phyloP scores from a whole-genome alignment of 169 alveolate species.

The Plasmodium knowlesi region DNA sequence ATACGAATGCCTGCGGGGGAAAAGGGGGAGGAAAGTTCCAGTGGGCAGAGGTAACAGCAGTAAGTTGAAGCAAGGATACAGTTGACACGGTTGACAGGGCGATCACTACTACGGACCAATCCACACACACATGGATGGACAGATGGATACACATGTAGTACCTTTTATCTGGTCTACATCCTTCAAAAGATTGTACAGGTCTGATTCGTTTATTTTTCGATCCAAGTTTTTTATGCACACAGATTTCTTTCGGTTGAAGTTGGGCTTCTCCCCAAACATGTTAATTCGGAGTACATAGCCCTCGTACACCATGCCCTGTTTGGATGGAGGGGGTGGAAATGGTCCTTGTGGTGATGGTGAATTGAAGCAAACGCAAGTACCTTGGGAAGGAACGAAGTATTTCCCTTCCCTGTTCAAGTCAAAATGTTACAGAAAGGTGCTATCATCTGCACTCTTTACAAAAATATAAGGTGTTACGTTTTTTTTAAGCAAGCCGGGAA shows the following conservation, averaged over 20 bases:
- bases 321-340: not conserved
- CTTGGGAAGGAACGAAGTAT: too few species aligned
- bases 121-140: not conserved
- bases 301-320: slow-evolving; percentile 38
- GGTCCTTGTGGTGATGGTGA: not conserved
- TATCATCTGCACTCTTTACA: not conserved
- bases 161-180: slow-evolving; percentile 45
- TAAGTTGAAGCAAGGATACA: too few species aligned
- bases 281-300: slow-evolving; percentile 47
- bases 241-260: slow-evolving; percentile 23
- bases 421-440: not conserved
- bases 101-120: too few species aligned
- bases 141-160: not conserved
- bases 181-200: slow-evolving; percentile 30
- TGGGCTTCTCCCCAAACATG: slow-evolving; percentile 12
- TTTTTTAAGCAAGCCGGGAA: not conserved
- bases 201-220: slow-evolving; percentile 17
- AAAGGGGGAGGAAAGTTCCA: not conserved
- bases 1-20: slow-evolving; percentile 21
- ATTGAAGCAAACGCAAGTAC: not conserved
- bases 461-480: slow-evolving; percentile 11
- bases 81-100: too few species aligned
- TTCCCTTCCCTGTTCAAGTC: not conserved
- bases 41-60: not conserved
- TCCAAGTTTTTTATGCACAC: slow-evolving; percentile 35